Percentiles rank a stretch among this genome's conserved stretches.
Conservation (phyloP, 441 rosid genomes). For the Pelargonium fulgidum region DNA sequence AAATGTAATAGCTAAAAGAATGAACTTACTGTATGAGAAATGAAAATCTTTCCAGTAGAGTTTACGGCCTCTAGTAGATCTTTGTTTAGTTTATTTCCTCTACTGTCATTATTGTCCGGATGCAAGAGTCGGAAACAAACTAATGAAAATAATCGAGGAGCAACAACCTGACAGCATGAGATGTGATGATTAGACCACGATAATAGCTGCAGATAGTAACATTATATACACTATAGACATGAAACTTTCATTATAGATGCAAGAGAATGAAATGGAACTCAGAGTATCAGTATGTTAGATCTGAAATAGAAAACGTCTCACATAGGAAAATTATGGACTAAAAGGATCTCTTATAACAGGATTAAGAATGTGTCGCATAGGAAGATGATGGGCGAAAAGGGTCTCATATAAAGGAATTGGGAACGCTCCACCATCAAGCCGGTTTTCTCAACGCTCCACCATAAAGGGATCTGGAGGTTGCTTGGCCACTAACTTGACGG, state of each 20-base stretch:
- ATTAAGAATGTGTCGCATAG: too few relatives aligned
- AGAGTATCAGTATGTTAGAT: too few relatives aligned
- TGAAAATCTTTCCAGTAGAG: slow-evolving; percentile 62
- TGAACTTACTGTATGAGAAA: slow-evolving; percentile 72
- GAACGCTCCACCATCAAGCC: too few relatives aligned
- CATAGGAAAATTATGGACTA: too few relatives aligned
- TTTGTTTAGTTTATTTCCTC: slow-evolving; percentile 44
- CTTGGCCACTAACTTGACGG: too few relatives aligned
- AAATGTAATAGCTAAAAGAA: neutral
- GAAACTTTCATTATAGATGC: neutral
- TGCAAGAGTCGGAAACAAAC: slow-evolving; percentile 67
- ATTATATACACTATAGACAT: neutral
- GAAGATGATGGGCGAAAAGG: too few relatives aligned
- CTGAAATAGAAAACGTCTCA: too few relatives aligned
- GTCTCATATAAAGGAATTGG: too few relatives aligned
- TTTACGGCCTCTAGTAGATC: slow-evolving; percentile 65
- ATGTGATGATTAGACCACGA: neutral
- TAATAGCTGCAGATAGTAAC: neutral
- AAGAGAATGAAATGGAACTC: too few relatives aligned
- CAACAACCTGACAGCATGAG: slow-evolving; percentile 45
- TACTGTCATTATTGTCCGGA: slow-evolving; percentile 26
- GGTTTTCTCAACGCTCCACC: too few relatives aligned
- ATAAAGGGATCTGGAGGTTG: too few relatives aligned
- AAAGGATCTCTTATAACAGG: too few relatives aligned
- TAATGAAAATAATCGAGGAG: slow-evolving; percentile 63